Percentiles rank a stretch among this genome's conserved stretches.
Conservation (phyloP, 768 basidiomycete genomes). For the Naematelia aurantialba region DNA sequence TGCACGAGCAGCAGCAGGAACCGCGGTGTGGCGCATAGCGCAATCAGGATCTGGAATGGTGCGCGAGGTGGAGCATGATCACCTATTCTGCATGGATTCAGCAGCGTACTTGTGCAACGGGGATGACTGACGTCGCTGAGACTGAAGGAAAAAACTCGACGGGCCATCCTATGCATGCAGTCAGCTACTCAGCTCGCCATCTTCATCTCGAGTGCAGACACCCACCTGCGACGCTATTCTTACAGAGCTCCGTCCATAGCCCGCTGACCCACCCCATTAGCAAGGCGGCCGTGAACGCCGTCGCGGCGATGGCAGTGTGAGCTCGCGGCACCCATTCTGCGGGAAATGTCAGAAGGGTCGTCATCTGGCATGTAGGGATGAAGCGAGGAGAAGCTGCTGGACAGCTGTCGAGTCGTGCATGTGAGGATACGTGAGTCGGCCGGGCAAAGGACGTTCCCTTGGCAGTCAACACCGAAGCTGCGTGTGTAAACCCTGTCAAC, state of each 20-base stretch:
- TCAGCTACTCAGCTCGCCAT: background rate
- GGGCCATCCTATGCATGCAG: conserved; percentile 58
- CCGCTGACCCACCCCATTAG: conserved; percentile 59
- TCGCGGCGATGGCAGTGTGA: conserved; percentile 65
- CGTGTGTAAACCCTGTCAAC: background rate
- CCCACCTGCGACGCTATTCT: conserved; percentile 61
- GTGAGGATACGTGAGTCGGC: background rate
- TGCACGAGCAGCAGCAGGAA: conserved; percentile 50
- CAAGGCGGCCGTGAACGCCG: conserved; percentile 66
- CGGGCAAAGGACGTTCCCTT: background rate
- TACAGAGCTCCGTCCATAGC: conserved; percentile 81
- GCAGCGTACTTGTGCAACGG: background rate
- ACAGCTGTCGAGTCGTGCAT: background rate
- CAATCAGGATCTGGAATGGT: conserved; percentile 81
- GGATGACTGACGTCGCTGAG: conserved; percentile 43
- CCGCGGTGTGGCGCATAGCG: conserved; percentile 76
- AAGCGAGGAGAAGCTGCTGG: background rate
- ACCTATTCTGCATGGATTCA: conserved; percentile 57
- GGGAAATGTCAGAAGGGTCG: conserved; percentile 43
- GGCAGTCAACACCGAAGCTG: background rate
- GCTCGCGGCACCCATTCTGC: conserved; percentile 61
- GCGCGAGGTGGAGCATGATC: conserved; percentile 79
- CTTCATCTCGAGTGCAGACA: background rate
- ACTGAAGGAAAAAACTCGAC: conserved; percentile 90
- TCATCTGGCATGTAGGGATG: conserved; percentile 11